Base-by-base conservation (phyloP, 2,329 filamentous ascomycete genomes). In the Paradendryphiella salina region DNA sequence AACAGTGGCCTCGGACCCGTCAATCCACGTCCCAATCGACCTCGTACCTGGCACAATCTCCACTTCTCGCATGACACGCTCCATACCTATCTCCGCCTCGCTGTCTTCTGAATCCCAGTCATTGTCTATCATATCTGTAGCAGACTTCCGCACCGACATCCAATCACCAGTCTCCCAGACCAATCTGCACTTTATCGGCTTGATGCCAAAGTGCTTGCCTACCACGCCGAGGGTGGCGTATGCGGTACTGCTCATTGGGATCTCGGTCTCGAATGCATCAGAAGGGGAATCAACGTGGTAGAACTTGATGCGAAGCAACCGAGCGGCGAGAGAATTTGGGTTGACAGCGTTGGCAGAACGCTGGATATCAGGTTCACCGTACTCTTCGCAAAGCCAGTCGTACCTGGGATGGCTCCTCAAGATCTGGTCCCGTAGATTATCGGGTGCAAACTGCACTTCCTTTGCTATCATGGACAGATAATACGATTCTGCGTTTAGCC, bases 101-200 rank as follows among this genome's bases (percentile, higher is more conserved):
- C 76, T 75, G 34, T 78, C 73, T 32, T 73, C 73, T 14, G 68
- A 74, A 46, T 75, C 71, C 71, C 72, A 76, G 21, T 74, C 80
- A 35, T 58, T 51, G 4, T 83, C 83, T 23, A 81, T 80, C 4
- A 52, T 83, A 80, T 55, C 85, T 80, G 60, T 84, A 82, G 54
- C 82, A 80, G 7, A 82, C 3, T 81, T 58, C 81, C 63, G 58
- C 0, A 90, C 85, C 0, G 89, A 89, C 71, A 96, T 90, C 84
- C 88, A 90, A 72, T 96, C 92, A 15, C 90, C 89, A 7, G 91
- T 96, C 75, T 96, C 90, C 88, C 90, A 96, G 0, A 94, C 76
- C 40, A 97, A 72, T 33, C 79, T 80, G 53, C 93, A 75, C 34
- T 75, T 75, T 56, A 90, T 77, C 0, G 90, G 88, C 38, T 79